Evolutionary conservation across 768 basidiomycete genomes (phyloP).

Genomic region (Clavulina sp.): DNA sequence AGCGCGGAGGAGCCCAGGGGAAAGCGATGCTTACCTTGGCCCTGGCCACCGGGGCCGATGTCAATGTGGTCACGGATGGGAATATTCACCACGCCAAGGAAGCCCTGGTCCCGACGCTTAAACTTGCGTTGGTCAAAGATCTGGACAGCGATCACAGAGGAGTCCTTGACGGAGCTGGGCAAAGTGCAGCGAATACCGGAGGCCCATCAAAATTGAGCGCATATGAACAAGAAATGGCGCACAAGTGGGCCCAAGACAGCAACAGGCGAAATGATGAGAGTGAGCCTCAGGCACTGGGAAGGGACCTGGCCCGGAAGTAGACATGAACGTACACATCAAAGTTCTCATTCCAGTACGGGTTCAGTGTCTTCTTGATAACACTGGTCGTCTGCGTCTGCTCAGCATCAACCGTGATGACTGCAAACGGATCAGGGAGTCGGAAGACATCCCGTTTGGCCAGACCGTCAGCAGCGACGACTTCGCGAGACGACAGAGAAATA

Average conservation of each 20-base stretch:
- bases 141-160: slow-evolving; percentile 94
- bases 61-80: slow-evolving; percentile 81
- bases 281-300: slow-evolving; percentile 1
- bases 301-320: background rate
- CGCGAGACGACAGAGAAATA: slow-evolving; percentile 1
- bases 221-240: too few species aligned
- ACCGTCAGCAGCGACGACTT: slow-evolving; percentile 91
- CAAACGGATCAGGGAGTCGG: slow-evolving; percentile 92
- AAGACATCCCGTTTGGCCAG: slow-evolving; percentile 91
- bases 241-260: too few species aligned
- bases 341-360: slow-evolving; percentile 95
- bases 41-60: slow-evolving; percentile 81
- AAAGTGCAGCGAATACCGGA: too few species aligned
- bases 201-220: too few species aligned
- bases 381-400: slow-evolving; percentile 95
- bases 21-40: slow-evolving; percentile 28
- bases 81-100: slow-evolving; percentile 93
- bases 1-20: slow-evolving; percentile 5
- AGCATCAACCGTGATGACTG: slow-evolving; percentile 94
- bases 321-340: slow-evolving; percentile 86
- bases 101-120: slow-evolving; percentile 95
- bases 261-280: slow-evolving; percentile 4
- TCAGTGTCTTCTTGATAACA: slow-evolving; percentile 89
- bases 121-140: slow-evolving; percentile 99
- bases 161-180: slow-evolving; percentile 80